Evolutionary conservation across 1,284 basidiomycete genomes (phyloP), one percentile per base, ranked within the genome.

Genomic region (Pulveroboletus sp.): DNA sequence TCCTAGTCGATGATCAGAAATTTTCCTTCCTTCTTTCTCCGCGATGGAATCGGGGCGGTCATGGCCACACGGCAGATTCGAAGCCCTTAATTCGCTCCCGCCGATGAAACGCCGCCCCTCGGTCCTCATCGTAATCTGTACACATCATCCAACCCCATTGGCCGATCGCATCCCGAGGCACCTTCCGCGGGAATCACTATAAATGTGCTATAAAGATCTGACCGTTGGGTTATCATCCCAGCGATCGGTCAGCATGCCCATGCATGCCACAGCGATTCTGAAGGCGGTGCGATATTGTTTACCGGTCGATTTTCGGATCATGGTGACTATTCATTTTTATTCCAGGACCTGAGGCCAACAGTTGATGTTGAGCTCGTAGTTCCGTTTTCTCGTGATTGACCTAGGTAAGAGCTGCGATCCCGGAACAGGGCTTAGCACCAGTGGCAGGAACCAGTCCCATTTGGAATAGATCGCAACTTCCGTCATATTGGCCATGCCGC

Each of bases 11-110:
- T 21, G 24, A 37, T 46, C 7, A 44, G 36, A 37, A 60, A 50
- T 2, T 19, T 60, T 26, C 8, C 5, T 24, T 6, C 24, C 59
- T 62, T 64, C 62, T 54, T 59, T 54, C 56, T 62, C 50, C 62
- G 48, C 59, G 62, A 62, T 55, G 19, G 26, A 8, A 35, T 63
- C 59, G 54, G 58, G 29, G 29, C 29, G 6, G 29, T 29, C 29
- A 24, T n/a, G n/a, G 17, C 37, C 42, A 2, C 57, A 56, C 41
- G 42, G n/a, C 6, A n/a, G 21, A 29, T 29, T 29, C 29, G 29
- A 35, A 56, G 41, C 19, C 9, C 12, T 29, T 29, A 17, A n/a
- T 41, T 6, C 32, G n/a, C 12, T 17, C 11, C 21, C 16, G 24
- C 53, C 26, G 19, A n/a, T 35, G 3, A 39, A 37, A 26, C 50